Evolutionary conservation across 2,329 filamentous ascomycete genomes (phyloP), one percentile per base, ranked within the genome.

Genomic region (Penicillium sp.): DNA sequence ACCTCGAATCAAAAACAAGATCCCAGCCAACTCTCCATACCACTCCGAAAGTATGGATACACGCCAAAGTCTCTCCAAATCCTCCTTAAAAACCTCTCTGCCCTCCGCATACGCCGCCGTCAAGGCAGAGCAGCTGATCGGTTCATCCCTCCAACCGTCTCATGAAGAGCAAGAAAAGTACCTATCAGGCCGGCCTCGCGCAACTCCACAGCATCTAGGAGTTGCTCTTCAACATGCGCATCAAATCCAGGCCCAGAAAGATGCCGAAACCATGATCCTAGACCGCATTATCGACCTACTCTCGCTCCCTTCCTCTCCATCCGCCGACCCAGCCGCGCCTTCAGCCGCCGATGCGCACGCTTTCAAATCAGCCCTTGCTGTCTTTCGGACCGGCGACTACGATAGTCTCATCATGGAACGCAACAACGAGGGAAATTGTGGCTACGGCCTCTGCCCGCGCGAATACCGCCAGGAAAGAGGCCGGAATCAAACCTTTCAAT

Each of bases 401-500:
- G 92, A 97, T 72, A 90, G 91, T 65, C 81, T 98, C 53, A 88
- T 97, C 62, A 85, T 90, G 65, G 95, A 99, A 81, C 90, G 95
- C 70, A 96, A 96, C 75, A 89, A 92, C 66, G 89, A 91, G 68
- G 86, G 84, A 46, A 83, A 86, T 22, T 99, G 95, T 78, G 95
- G 93, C 1, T 98, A 97, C 74, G 82, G 85, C 0, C 83, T 98
- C 30, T 99, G 95, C 75, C 79, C 86, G 0, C 83, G 83, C 16
- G 82, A 86, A n/a, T 87, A 87, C 42, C 81, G 83, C 35, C 81
- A 82, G 35, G 81, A 85, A 55, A 79, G 82, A 11, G 84, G 83
- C 1, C 53, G 42, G 6, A 64, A 62, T 19, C 88, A 87, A 16
- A 85, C 87, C 65, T 93, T 88, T 79, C 89, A 90, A 71, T 82